Percentiles rank a stretch among this genome's conserved stretches.
phyloP scores from a whole-genome alignment of 805 yeast species.

The Cyberlindnera mrakii region DNA sequence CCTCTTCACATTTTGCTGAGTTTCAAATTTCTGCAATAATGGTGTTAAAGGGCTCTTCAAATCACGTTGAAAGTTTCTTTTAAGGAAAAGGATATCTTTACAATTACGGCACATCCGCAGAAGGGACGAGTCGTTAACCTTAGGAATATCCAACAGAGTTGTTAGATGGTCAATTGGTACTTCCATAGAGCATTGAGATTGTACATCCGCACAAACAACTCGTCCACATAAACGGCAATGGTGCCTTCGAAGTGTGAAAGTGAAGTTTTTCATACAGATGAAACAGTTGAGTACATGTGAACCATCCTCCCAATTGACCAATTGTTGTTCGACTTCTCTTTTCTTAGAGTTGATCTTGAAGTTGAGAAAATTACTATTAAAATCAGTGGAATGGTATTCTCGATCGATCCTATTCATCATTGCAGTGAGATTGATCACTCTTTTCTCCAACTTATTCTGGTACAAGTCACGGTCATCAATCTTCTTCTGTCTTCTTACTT shows the following conservation, averaged over 20 bases:
- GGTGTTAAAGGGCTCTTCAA: constrained; percentile 26
- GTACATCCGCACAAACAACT: constrained; percentile 67
- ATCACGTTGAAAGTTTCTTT: constrained; percentile 43
- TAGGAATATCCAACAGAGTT: constrained; percentile 14
- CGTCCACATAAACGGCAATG: constrained; percentile 89
- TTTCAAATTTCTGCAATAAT: constrained; percentile 34
- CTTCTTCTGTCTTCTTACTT: constrained; percentile 32
- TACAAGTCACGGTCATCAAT: constrained; percentile 46
- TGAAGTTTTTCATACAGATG: constrained; percentile 55
- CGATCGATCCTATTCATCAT: constrained; percentile 24
- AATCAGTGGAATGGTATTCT: constrained; percentile 15
- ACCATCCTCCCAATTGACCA: constrained; percentile 66
- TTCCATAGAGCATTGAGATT: constrained; percentile 64
- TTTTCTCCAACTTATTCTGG: constrained; percentile 52
- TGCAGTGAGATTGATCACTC: constrained; percentile 43
- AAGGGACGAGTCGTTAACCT: constrained; percentile 21
- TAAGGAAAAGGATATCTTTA: constrained; percentile 52
- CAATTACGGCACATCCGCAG: constrained; percentile 69
- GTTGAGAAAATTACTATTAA: constrained; percentile 20
- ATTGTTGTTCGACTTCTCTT: constrained; percentile 36
- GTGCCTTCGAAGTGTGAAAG: constrained; percentile 62
- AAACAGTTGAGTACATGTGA: constrained; percentile 44
- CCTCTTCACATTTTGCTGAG: constrained; percentile 31
- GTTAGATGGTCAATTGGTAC: constrained; percentile 41
- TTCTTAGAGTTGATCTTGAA: constrained; percentile 25